Base-by-base conservation (phyloP, 768 basidiomycete species). In the Rhizopogon vesiculosus region DNA sequence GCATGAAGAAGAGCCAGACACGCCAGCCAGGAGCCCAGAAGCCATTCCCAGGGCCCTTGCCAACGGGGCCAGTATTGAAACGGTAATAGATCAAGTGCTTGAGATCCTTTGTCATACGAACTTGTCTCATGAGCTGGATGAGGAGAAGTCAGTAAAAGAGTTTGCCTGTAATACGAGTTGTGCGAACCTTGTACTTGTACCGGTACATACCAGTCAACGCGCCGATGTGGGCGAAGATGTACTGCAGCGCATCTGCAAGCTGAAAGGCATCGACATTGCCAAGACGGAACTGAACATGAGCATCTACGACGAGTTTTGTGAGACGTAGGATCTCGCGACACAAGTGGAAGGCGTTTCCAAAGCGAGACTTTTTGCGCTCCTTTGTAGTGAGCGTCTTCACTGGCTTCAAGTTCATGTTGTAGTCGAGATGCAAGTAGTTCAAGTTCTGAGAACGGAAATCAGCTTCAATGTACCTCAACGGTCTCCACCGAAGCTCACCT, bases 21-120 rank as follows among this genome's bases (percentile, higher is more conserved):
- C 97, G 83, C 97, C 97, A 99, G 39, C 97, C 97, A 35, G 97
- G 97, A 48, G 95, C 94, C 97, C 97, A 99, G 80, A 99, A 98
- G 56, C 97, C 97, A 66, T 91, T 93, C 62, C 97, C 97, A 48
- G 97, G 97, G 62, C 97, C 97, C 71, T 99, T 99, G 22, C 97
- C 97, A 48, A 99, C 97, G 58, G 97, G 97, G 59, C 97, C 97
- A 42, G 97, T 98, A 77, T 99, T 99, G 84, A 99, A 99, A 57
- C 94, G 91, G 67, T 96, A 96, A 77, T 96, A 96, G 73, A 97
- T 95, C 64, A 98, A 76, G 68, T 98, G 95, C 79, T 99, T 99
- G 70, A 98, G 72, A 70, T 98, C 97, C 82, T 98, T 99, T 64
- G 93, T 97, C 94, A 96, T 96, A 60, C 97, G 89, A 40, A 99